Conservation (phyloP, 306 rosid species). For the Delonix regia region DNA sequence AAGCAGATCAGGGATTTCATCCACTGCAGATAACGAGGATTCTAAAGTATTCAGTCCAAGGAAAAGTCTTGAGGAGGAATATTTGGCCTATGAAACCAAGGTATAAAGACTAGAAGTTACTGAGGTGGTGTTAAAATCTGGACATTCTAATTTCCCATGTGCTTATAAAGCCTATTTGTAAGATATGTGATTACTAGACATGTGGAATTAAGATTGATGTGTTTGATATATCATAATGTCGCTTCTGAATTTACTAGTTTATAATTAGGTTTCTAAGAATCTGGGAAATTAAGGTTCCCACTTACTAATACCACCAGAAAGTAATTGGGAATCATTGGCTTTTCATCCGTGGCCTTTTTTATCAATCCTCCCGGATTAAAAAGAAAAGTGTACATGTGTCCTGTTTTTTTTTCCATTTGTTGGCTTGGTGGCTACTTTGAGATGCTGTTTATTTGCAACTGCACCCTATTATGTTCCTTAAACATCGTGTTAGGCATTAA, state of each 20-base stretch:
- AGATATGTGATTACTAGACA: neutral
- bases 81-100: slow-evolving; percentile 85
- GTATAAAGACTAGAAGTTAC: slow-evolving; percentile 50
- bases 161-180: neutral
- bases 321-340: slow-evolving; percentile 18
- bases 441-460: neutral
- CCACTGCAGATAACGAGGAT: slow-evolving; percentile 56
- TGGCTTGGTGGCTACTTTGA: slow-evolving; percentile 23
- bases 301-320: neutral
- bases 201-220: neutral
- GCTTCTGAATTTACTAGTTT: neutral
- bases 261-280: neutral
- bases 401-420: slow-evolving; percentile 1
- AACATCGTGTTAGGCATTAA: neutral
- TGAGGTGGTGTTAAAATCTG: neutral
- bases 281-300: neutral
- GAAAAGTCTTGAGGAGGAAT: slow-evolving; percentile 91
- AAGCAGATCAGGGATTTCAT: slow-evolving; percentile 58
- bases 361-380: neutral
- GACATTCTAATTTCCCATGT: neutral
- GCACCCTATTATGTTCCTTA: neutral
- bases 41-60: slow-evolving; percentile 66
- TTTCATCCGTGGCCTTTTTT: slow-evolving; percentile 23
- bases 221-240: neutral
- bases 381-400: slow-evolving; percentile 19